Evolutionary conservation across 352 stramenopile species (phyloP), one percentile per base, ranked within the genome.

Genomic region (Phytophthora chlamydospora): DNA sequence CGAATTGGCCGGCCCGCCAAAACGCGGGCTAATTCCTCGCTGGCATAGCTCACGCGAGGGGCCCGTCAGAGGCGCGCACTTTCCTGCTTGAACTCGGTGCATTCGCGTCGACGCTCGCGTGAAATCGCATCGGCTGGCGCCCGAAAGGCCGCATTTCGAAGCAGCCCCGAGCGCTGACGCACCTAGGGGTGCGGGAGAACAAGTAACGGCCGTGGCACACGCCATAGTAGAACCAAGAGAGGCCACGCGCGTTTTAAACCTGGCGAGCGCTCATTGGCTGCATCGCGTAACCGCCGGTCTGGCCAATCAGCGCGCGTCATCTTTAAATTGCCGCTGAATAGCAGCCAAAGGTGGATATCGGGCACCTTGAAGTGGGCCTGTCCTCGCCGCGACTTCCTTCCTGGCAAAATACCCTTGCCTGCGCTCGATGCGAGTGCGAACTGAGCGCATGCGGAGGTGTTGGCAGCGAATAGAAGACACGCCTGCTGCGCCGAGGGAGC

Each of bases 271-370:
- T 38, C 60, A 74, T 74, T 74, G 54, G 66, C 41, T 24, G 11
- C 11, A 10, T n/a, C 14, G n/a, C 9, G 41, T 19, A 72, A 72
- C 65, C 6, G 52, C 29, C 21, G 48, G 11, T 21, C 39, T 38
- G 12, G 31, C 67, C 67, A 75, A 75, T 75, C 51, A 61, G 35
- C 27, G 27, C 13, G 35, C 29, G 36, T 21, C 9, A 9, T 13
- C 8, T 17, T 62, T 72, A 75, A 75, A 72, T 66, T 55, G n/a
- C 31, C 21, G 24, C 54, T 68, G 60, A 68, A 50, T 13, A 12
- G 38, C 34, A 51, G 53, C 60, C 46, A 17, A 19, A 34, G 47
- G 24, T 32, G 44, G 46, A 33, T 64, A 29, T 51, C 45, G 21
- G 11, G 19, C 16, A 63, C 33, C 33, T 69, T 56, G 40, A 54